These are phyloP conservation scores for Bolboschoenus planiculmis DNA, from an alignment of 176 grass and related monocot species.

Conservation along the genomic window DNA sequence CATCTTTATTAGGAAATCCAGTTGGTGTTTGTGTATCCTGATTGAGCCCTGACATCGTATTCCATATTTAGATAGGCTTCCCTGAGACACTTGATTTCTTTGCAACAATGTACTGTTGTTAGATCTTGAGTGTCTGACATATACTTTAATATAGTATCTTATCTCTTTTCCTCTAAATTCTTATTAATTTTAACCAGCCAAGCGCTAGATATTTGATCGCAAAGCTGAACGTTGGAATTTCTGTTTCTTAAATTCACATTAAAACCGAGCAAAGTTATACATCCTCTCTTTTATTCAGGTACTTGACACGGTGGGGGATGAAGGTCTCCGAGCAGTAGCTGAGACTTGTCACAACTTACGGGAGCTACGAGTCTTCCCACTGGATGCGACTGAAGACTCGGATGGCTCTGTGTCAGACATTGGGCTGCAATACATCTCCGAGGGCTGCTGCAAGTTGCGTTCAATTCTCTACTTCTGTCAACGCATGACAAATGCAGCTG, in stretches of 20 bases:
- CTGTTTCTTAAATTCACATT: neutral
- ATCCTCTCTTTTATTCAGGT: slow-evolving; percentile 38
- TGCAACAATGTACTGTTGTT: neutral
- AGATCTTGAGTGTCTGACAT: neutral
- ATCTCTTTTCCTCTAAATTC: neutral
- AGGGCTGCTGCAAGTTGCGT: slow-evolving; percentile 72
- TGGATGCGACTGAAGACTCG: slow-evolving; percentile 54
- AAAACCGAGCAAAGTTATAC: neutral
- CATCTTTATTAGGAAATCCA: neutral
- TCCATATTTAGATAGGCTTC: neutral
- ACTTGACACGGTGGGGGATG: slow-evolving; percentile 74
- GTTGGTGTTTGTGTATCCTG: neutral
- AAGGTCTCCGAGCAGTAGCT: slow-evolving; percentile 69
- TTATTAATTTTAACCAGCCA: neutral
- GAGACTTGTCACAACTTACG: slow-evolving; percentile 52
- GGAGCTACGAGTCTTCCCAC: slow-evolving; percentile 72
- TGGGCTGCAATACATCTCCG: slow-evolving; percentile 56
- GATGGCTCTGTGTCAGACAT: slow-evolving; percentile 64
- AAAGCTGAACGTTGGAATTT: neutral
- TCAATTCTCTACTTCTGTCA: slow-evolving; percentile 85
- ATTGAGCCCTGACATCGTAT: neutral
- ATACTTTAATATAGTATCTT: neutral
- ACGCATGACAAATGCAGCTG: slow-evolving; percentile 72
- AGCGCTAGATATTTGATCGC: neutral
- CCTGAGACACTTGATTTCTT: neutral